Evolutionary conservation across 805 yeast species (phyloP).

Genomic region (Nematodospora valgi): DNA sequence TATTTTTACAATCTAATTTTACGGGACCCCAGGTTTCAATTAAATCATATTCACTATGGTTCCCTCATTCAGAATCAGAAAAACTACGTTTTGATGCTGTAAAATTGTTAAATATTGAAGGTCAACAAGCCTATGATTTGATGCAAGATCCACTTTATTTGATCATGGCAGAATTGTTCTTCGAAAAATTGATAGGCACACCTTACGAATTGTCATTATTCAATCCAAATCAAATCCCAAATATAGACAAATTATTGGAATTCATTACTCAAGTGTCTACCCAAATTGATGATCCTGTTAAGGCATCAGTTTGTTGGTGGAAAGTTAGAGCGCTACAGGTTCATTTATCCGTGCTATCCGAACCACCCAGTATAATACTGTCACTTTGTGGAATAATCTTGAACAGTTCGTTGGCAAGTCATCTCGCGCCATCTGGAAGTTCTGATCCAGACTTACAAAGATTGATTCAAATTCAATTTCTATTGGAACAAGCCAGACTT

Average conservation of each 20-base stretch:
- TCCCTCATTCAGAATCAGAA: slow-evolving; percentile 18
- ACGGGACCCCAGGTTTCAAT: slow-evolving; percentile 72
- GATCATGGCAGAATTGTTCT: slow-evolving; percentile 25
- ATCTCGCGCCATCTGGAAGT: slow-evolving; percentile 25
- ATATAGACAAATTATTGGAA: slow-evolving; percentile 6
- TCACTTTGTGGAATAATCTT: slow-evolving; percentile 41
- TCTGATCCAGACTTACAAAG: slow-evolving; percentile 28
- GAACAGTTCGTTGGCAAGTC: slow-evolving; percentile 26
- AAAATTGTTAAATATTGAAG: slow-evolving; percentile 49
- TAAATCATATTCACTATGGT: slow-evolving; percentile 28
- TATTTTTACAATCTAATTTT: slow-evolving; percentile 71
- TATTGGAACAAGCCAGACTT: slow-evolving; percentile 66
- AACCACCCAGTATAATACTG: slow-evolving; percentile 51
- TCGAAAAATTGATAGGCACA: slow-evolving; percentile 43
- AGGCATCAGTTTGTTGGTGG: slow-evolving; percentile 70
- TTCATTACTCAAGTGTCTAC: slow-evolving; percentile 1
- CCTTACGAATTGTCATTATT: slow-evolving; percentile 35
- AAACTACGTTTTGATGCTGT: slow-evolving; percentile 30
- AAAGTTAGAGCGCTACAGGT: slow-evolving; percentile 63
- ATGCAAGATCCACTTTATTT: slow-evolving; percentile 34
- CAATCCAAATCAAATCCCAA: slow-evolving; percentile 17
- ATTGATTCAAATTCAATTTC: slow-evolving; percentile 45
- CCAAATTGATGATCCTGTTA: slow-evolving; percentile 24
- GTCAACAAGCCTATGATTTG: slow-evolving; percentile 67
- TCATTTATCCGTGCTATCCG: slow-evolving; percentile 62